These are phyloP conservation scores for Tetradesmus obliquus DNA, from an alignment of 139 green algal genomes.

Conservation along the genomic window DNA sequence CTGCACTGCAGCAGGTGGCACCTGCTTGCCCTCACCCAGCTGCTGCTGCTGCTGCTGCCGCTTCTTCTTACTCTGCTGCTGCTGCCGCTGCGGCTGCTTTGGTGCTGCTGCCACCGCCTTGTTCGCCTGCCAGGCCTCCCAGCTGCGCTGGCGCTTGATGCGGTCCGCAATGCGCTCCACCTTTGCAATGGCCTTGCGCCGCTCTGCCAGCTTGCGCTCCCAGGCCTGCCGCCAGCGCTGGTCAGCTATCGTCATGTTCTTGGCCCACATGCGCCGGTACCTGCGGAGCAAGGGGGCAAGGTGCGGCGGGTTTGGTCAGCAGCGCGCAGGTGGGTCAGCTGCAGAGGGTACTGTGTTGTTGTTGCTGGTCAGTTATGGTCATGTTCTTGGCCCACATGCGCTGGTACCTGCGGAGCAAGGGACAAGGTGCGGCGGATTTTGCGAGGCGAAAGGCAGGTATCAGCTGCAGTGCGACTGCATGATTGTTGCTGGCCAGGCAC, in stretches of 20 bases:
- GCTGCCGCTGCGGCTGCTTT: background rate
- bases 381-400: conserved; percentile 42
- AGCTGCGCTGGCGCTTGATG: conserved; percentile 21
- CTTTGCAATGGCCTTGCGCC: background rate
- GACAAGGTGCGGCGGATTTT: too few relatives aligned
- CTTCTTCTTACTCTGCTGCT: background rate
- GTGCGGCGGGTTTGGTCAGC: background rate
- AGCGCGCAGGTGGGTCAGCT: too few relatives aligned
- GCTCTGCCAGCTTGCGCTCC: conserved; percentile 1
- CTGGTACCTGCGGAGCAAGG: background rate
- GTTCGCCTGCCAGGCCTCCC: conserved; percentile 17
- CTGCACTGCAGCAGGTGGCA: too few relatives aligned
- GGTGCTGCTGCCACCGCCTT: background rate
- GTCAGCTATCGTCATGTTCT: conserved; percentile 23
- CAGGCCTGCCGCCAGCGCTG: conserved; percentile 24
- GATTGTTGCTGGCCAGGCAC: too few relatives aligned
- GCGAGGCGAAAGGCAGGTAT: too few relatives aligned
- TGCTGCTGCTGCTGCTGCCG: background rate
- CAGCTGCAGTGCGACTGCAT: too few relatives aligned
- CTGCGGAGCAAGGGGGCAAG: background rate
- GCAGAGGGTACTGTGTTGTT: too few relatives aligned
- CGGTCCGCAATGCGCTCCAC: background rate
- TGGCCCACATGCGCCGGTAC: conserved; percentile 29
- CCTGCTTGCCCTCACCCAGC: too few relatives aligned
- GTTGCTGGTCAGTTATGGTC: background rate